Evolutionary conservation across 2,329 filamentous ascomycete species (phyloP), one percentile per base, ranked within the genome.

Genomic region (Beauveria sp.): DNA sequence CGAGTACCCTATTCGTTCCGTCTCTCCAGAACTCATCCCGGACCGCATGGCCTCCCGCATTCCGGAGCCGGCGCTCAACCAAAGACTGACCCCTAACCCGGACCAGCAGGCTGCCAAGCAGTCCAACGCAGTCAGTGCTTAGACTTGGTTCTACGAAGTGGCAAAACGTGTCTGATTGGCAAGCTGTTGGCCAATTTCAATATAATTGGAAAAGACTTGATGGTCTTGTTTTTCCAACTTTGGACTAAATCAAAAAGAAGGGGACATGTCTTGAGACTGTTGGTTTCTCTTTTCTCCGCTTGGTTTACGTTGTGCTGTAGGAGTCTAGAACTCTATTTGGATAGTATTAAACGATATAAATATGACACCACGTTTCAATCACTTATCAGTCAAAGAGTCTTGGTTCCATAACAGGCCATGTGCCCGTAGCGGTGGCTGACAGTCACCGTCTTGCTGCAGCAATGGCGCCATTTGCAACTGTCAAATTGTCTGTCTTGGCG

Each of bases 11-110:
- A 67, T 84, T 37, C 76, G 83, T 44, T 83, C 81, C 24, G 76
- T 80, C 28, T 85, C 83, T 3, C 82, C 82, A 0, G 84, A 87
- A 52, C 73, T 87, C 52, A 70, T 86, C n/a, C 84, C 83, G 14
- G 84, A 87, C 68, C 78, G 83, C 58, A 86, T 85, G 83, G 81
- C 80, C 7, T 80, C 82, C 61, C 79, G 83, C 58, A 79, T 84
- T 46, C 76, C 78, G 10, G 79, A 81, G 61, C 77, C 79, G 10
- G 72, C 71, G 20, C 71, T 81, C 46, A 73, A 69, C 66, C 69
- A 72, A 59, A 73, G 79, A 28, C 66, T 81, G 64, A 82, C 80
- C 8, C 80, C 80, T 2, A 79, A 76, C 59, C 79, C 78, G 5
- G 79, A 81, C 68, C 67, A 74, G 66, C 76, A 80, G 71, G 65